Percentiles rank a stretch among this genome's conserved stretches.
Evolutionary conservation across 73 alveolate genomes (phyloP).

Genomic region (Paramecium tetraurelia): DNA sequence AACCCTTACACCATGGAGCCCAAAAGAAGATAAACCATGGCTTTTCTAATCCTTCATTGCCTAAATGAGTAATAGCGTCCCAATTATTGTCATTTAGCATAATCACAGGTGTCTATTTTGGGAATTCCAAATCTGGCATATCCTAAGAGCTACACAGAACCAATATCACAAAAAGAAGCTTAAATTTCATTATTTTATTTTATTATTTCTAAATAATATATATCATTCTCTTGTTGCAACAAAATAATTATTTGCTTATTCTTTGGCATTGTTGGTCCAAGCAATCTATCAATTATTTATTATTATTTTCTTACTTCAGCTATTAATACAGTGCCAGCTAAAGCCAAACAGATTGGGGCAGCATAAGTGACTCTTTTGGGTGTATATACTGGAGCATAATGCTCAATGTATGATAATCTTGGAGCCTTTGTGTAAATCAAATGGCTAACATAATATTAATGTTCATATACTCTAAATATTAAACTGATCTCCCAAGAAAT

Average conservation of each 20-base stretch:
- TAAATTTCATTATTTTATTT: neutral
- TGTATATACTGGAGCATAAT: constrained; percentile 9
- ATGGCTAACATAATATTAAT: neutral
- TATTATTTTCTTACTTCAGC: neutral
- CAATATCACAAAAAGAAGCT: neutral
- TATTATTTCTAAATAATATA: neutral
- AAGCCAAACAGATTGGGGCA: neutral
- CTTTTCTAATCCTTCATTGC: neutral
- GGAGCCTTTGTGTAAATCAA: constrained; percentile 18
- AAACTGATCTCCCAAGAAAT: neutral
- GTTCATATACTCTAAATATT: neutral
- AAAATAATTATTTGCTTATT: constrained; percentile 4
- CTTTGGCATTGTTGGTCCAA: neutral
- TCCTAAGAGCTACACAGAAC: neutral
- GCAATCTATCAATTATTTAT: neutral
- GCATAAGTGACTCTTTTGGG: constrained; percentile 11
- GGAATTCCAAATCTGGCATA: constrained; percentile 41
- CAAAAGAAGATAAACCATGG: constrained; percentile 31
- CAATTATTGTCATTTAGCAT: neutral
- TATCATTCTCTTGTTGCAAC: constrained; percentile 16
- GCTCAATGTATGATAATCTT: neutral
- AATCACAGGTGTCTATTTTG: neutral
- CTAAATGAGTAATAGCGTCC: constrained; percentile 26
- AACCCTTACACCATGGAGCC: constrained; percentile 51
- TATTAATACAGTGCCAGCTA: constrained; percentile 12